Evolutionary conservation across 78 protist species (phyloP), one percentile per base, ranked within the genome.

Genomic region (Dictyostelium capitatum): DNA sequence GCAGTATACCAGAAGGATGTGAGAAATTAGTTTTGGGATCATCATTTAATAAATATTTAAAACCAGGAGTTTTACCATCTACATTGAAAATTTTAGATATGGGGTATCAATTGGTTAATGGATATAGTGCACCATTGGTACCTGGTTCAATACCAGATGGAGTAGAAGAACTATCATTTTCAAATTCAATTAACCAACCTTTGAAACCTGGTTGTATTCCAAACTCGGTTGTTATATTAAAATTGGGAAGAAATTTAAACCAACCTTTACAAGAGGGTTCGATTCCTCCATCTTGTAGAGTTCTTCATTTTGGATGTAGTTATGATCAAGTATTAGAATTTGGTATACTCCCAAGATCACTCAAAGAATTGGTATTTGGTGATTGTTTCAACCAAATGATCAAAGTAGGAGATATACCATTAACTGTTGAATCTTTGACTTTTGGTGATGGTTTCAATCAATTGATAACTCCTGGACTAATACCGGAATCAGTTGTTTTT

Each of bases 161-260:
- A 15, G 47, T 77, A 0, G 56, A 77, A 51, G 41, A 28, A 25
- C 17, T 77, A 6, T 25, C 19, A 50, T 50, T 77, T 50, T 28
- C 67, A 20, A 46, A 50, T 37, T 77, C 82, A 11, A 51, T 78
- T 25, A 78, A 78, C 12, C 83, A 78, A 78, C 83, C 83, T 8
- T 46, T 78, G n/a, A 50, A 54, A 7, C 46, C 83, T 51, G 65
- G 59, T 17, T 23, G 69, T 7, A 48, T 50, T 28, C 51, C 83
- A 48, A 28, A 78, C 32, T 41, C 54, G 11, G 41, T 74, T 1
- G n/a, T 14, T 25, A 15, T 15, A 37, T 46, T 74, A 48, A 74
- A 74, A 15, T 78, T 78, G 50, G 83, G 83, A 9, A 28, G 83
- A n/a, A 46, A 78, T 30, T 53, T 78, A 17, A 78, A 78, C 19